Percentiles rank a stretch among this genome's conserved stretches.
phyloP scores from a whole-genome alignment of 176 grass and related monocot species.

The Carex kokanica region DNA sequence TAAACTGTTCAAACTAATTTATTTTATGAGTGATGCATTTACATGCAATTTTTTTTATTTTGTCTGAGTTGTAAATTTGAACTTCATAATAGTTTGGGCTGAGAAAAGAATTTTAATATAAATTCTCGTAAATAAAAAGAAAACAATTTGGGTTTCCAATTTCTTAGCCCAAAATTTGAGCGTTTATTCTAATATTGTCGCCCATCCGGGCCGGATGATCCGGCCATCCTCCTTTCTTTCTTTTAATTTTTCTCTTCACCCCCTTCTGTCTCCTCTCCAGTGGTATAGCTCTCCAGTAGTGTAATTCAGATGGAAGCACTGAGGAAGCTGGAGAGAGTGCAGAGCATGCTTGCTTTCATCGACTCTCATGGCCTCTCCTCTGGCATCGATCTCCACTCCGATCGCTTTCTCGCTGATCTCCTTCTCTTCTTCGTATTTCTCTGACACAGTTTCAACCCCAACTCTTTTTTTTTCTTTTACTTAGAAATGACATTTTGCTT shows the following conservation, averaged over 20 bases:
- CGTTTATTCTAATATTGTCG: too few relatives aligned
- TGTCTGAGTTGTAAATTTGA: too few relatives aligned
- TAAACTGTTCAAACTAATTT: too few relatives aligned
- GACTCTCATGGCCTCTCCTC: slow-evolving; percentile 38
- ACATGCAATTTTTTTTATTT: too few relatives aligned
- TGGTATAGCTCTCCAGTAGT: background rate
- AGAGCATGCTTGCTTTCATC: slow-evolving; percentile 62
- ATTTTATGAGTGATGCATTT: too few relatives aligned
- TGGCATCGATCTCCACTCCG: background rate
- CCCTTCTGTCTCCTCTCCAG: background rate
- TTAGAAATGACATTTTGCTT: background rate
- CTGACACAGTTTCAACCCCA: background rate
- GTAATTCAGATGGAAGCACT: slow-evolving; percentile 58
- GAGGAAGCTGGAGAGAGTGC: slow-evolving; percentile 59
- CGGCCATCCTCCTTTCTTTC: too few relatives aligned
- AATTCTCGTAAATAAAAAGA: too few relatives aligned
- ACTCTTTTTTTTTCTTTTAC: background rate
- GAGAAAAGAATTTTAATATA: too few relatives aligned
- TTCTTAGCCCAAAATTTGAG: too few relatives aligned
- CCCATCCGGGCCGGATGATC: too few relatives aligned
- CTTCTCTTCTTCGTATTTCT: slow-evolving; percentile 49
- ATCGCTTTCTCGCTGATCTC: slow-evolving; percentile 69
- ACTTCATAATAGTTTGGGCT: too few relatives aligned
- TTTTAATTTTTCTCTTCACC: background rate
- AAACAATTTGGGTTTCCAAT: too few relatives aligned